Conservation (phyloP, 805 yeast species). For the Candida easanensis region DNA sequence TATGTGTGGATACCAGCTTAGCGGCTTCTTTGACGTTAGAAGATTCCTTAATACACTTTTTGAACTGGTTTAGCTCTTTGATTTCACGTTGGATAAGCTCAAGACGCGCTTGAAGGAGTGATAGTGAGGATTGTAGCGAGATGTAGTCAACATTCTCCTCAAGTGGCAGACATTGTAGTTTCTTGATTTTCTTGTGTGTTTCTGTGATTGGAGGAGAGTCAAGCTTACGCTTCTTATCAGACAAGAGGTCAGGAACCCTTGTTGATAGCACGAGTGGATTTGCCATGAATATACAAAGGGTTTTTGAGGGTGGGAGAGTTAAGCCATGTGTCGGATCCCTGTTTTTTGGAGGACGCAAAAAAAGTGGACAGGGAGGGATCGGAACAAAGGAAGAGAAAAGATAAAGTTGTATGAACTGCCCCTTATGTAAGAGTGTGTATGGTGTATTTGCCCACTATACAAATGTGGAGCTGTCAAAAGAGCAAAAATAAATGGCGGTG, state of each 20-base stretch:
- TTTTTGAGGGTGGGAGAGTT: background rate
- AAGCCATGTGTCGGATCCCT: background rate
- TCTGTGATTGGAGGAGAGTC: background rate
- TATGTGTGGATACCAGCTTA: constrained; percentile 12
- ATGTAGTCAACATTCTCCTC: constrained; percentile 25
- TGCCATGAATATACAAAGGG: constrained; percentile 2
- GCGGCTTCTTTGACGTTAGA: constrained; percentile 19
- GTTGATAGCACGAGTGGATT: constrained; percentile 2
- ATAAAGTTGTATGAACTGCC: too few relatives aligned
- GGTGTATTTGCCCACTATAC: too few relatives aligned
- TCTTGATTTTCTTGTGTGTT: constrained; percentile 8
- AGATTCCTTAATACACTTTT: constrained; percentile 17
- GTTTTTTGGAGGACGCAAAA: background rate
- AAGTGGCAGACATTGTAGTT: constrained; percentile 17
- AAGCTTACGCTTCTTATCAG: constrained; percentile 13
- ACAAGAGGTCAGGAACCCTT: background rate
- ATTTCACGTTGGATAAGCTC: constrained; percentile 19
- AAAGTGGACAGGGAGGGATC: too few relatives aligned
- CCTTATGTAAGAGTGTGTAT: too few relatives aligned
- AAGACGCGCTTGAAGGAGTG: constrained; percentile 21
- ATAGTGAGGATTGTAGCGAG: constrained; percentile 23
- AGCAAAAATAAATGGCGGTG: constrained; percentile 5
- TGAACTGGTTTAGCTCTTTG: constrained; percentile 21
- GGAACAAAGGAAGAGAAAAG: too few relatives aligned
- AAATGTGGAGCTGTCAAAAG: background rate